Conservation (phyloP, 2,329 filamentous ascomycete species). For the Sporothrix curviconia region DNA sequence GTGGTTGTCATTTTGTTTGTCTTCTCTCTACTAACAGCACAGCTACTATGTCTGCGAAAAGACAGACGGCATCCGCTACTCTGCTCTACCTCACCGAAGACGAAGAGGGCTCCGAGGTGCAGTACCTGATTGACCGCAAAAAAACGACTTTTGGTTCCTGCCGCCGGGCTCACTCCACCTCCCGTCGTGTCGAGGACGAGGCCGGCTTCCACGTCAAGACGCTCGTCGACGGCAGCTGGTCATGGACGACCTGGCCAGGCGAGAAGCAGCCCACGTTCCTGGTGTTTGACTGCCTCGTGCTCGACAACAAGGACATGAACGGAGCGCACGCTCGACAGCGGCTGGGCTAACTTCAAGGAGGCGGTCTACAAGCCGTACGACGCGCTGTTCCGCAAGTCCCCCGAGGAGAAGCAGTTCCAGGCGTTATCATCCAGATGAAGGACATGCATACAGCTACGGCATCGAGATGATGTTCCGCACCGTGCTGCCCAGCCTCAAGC, state of each 20-base stretch:
- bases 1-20: background rate
- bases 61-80: slow-evolving; percentile 90
- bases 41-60: slow-evolving; percentile 98
- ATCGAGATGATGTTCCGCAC: slow-evolving; percentile 88
- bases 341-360: slow-evolving; percentile 78
- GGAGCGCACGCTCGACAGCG: slow-evolving; percentile 76
- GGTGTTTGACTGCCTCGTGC: slow-evolving; percentile 85
- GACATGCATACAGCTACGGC: slow-evolving; percentile 83
- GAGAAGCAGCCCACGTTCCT: slow-evolving; percentile 69
- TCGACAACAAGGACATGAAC: slow-evolving; percentile 72
- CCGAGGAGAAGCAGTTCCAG: slow-evolving; percentile 61
- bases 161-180: slow-evolving; percentile 67
- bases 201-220: slow-evolving; percentile 68
- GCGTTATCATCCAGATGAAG: slow-evolving; percentile 79
- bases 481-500: slow-evolving; percentile 73
- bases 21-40: background rate
- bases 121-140: slow-evolving; percentile 96
- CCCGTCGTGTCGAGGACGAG: slow-evolving; percentile 57
- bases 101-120: slow-evolving; percentile 56
- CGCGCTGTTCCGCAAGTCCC: slow-evolving; percentile 56
- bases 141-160: slow-evolving; percentile 92
- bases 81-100: slow-evolving; percentile 80
- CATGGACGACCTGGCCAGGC: slow-evolving; percentile 67
- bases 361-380: slow-evolving; percentile 67
- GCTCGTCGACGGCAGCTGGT: slow-evolving; percentile 87